Base-by-base conservation (phyloP, 768 basidiomycete species). In the Boletus rubescentipes region DNA sequence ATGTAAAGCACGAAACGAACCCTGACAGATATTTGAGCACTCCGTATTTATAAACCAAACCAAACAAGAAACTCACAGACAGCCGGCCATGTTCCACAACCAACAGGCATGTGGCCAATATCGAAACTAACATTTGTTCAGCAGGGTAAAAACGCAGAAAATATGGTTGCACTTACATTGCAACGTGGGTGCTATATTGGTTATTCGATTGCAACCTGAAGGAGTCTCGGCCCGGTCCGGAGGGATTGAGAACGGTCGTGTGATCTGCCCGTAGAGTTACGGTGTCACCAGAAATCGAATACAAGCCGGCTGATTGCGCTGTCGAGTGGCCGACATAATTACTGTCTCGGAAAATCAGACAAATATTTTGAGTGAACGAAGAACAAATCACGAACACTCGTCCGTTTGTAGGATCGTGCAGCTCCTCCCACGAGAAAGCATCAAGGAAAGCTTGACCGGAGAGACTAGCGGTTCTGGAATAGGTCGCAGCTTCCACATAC, bases 231-330 rank as follows among this genome's bases (percentile, higher is more conserved):
- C 74, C 75, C 0, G 72, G 62, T 7, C 64, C 72, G 8, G 46
- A 47, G 9, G 73, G 5, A 8, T 35, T 59, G 9, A 77, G 64
- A 7, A 59, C 54, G 11, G 75, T 73, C 15, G 57, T 65, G 38
- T 65, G 29, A 37, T 76, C 74, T 4, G 72, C 68, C 2, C 69
- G 62, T 20, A 75, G 51, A 14, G 61, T 67, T 14, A 74, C 63
- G 4, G 59, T 55, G 57, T 80, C 72, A 15, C 74, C 76, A 15
- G 75, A 75, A 4, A 84, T 74, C 54, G 73, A 85, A 3, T 84
- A 86, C 45, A 90, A 64, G 60, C 87, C 86, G 45, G 77, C 65
- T 12, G 71, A 68, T 23, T 73, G 54, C 0, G 87, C 86, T 0
- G 81, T 83, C 2, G 67, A 65, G 50, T 77, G 67, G 55, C 63